These are phyloP conservation scores for Flaveria ramosissima DNA, from an alignment of 129 eudicot genomes.

Conservation along the genomic window DNA sequence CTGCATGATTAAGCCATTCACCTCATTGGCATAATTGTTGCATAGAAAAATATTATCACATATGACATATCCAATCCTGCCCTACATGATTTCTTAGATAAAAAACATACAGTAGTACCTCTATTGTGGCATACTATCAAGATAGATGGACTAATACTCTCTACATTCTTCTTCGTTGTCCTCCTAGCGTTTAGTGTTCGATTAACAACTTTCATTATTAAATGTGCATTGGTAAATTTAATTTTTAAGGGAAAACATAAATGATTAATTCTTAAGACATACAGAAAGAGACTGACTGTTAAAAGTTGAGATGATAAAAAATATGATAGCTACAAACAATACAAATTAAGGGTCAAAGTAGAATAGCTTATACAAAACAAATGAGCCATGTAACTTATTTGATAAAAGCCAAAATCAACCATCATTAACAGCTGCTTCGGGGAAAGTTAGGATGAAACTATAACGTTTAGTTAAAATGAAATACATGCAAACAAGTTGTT, in stretches of 20 bases:
- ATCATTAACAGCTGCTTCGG: conserved; percentile 4
- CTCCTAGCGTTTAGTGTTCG: background rate
- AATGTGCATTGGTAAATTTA: background rate
- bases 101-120: background rate
- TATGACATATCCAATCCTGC: conserved; percentile 4
- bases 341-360: background rate
- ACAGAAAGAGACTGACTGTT: background rate
- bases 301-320: background rate
- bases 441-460: conserved; percentile 9
- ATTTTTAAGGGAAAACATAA: background rate
- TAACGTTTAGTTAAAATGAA: background rate
- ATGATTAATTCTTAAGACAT: conserved; percentile 2
- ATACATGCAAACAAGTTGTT: background rate
- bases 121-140: background rate
- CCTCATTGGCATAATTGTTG: background rate
- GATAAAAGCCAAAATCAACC: conserved; percentile 11
- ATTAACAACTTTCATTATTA: background rate
- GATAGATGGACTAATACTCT: background rate
- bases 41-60: conserved; percentile 13
- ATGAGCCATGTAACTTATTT: background rate
- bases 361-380: background rate
- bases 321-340: background rate
- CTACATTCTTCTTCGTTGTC: background rate
- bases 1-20: background rate
- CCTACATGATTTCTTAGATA: background rate